Conservation (phyloP, 345 rosid genomes). For the Boechera stricta region DNA sequence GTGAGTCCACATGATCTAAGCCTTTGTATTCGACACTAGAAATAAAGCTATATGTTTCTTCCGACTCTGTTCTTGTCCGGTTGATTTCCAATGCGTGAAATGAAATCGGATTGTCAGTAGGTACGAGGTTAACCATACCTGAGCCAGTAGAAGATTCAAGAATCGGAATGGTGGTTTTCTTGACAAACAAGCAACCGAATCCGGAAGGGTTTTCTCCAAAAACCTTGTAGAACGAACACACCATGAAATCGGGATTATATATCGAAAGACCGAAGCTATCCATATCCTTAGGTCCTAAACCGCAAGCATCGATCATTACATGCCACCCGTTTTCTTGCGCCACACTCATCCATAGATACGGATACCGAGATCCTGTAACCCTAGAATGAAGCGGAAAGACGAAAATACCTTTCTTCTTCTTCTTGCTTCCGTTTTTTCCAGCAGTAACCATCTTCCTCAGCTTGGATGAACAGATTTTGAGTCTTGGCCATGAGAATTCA, state of each 20-base stretch:
- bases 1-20: conserved; percentile 75
- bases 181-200: conserved; percentile 90
- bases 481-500: conserved; percentile 90
- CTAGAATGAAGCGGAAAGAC: conserved; percentile 93
- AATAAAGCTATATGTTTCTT: conserved; percentile 38
- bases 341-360: conserved; percentile 84
- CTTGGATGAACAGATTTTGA: conserved; percentile 69
- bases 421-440: conserved; percentile 60
- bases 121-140: conserved; percentile 80
- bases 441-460: conserved; percentile 66
- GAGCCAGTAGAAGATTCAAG: conserved; percentile 59
- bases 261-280: conserved; percentile 91
- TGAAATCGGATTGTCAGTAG: conserved; percentile 52
- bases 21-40: conserved; percentile 54
- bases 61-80: conserved; percentile 39
- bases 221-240: conserved; percentile 88
- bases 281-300: conserved; percentile 95
- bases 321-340: conserved; percentile 97
- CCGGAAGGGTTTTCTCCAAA: conserved; percentile 96
- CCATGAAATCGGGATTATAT: conserved; percentile 80
- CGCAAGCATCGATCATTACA: conserved; percentile 87
- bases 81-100: conserved; percentile 36
- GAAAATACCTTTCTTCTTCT: conserved; percentile 69
- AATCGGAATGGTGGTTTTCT: conserved; percentile 65
- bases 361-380: conserved; percentile 85